Evolutionary conservation across 768 basidiomycete genomes (phyloP).

Genomic region (Trametes villosa): DNA sequence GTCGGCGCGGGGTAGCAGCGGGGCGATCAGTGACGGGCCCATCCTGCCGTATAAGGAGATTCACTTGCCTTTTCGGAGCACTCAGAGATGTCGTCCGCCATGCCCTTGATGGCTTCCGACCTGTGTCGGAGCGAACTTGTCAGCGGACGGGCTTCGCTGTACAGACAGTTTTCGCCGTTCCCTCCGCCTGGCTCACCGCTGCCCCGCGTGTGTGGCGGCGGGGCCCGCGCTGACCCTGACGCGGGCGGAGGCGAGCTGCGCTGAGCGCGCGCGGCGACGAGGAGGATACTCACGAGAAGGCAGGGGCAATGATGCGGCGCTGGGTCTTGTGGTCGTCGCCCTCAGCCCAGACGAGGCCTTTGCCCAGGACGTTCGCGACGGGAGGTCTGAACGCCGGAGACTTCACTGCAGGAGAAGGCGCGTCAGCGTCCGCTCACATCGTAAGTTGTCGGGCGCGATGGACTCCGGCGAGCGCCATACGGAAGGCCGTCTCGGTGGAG

Average conservation of each 20-base stretch:
- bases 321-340: slow-evolving; percentile 36
- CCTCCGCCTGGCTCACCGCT: neutral
- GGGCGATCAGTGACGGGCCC: neutral
- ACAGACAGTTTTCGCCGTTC: neutral
- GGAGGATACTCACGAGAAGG: slow-evolving; percentile 39
- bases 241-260: neutral
- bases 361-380: slow-evolving; percentile 34
- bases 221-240: too few species aligned
- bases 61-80: slow-evolving; percentile 37
- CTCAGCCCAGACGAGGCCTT: slow-evolving; percentile 38
- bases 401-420: slow-evolving; percentile 22
- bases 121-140: slow-evolving; percentile 29
- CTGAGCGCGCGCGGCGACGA: neutral
- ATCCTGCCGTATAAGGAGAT: neutral
- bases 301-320: slow-evolving; percentile 39
- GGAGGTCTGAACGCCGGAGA: slow-evolving; percentile 33
- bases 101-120: slow-evolving; percentile 39
- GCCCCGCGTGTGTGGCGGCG: too few species aligned
- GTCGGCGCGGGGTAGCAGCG: neutral
- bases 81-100: slow-evolving; percentile 40
- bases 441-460: slow-evolving; percentile 1
- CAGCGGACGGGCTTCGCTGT: slow-evolving; percentile 1
- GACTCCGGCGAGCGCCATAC: neutral
- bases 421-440: neutral
- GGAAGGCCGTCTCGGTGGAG: neutral